Evolutionary conservation across 495 filamentous ascomycete species (phyloP).

Genomic region (Bathelium albidoporum): DNA sequence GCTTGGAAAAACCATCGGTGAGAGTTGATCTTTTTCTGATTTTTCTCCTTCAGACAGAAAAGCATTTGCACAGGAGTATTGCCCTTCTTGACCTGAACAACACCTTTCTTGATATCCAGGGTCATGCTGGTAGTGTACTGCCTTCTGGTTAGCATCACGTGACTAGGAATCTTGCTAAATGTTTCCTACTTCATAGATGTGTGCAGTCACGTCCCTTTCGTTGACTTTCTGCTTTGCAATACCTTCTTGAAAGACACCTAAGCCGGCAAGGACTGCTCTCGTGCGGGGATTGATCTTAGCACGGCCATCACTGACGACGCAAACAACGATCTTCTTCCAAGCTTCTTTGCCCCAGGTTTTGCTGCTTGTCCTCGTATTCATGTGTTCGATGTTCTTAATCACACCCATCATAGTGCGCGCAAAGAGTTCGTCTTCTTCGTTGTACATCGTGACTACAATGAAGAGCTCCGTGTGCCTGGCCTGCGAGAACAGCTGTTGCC

Average conservation of each 20-base stretch:
- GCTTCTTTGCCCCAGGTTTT: slow-evolving; percentile 98
- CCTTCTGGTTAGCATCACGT: background rate
- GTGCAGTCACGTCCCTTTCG: slow-evolving; percentile 90
- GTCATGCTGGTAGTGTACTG: slow-evolving; percentile 87
- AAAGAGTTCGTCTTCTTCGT: slow-evolving; percentile 95
- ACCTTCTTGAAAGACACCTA: slow-evolving; percentile 96
- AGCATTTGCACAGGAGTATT: slow-evolving; percentile 89
- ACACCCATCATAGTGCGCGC: slow-evolving; percentile 95
- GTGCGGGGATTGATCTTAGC: slow-evolving; percentile 95
- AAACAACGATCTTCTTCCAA: slow-evolving; percentile 99
- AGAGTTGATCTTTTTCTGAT: slow-evolving; percentile 99
- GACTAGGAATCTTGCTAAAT: background rate
- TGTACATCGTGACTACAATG: slow-evolving; percentile 98
- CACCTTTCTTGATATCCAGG: slow-evolving; percentile 75
- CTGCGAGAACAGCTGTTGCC: slow-evolving; percentile 89
- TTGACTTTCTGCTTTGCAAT: slow-evolving; percentile 99
- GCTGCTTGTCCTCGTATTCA: slow-evolving; percentile 81
- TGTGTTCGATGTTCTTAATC: slow-evolving; percentile 95
- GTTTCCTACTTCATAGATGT: slow-evolving; percentile 70
- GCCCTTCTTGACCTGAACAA: slow-evolving; percentile 66
- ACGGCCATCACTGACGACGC: slow-evolving; percentile 95
- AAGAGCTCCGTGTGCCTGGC: slow-evolving; percentile 91
- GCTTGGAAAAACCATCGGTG: slow-evolving; percentile 99
- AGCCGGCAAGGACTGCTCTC: slow-evolving; percentile 75
- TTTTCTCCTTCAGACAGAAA: slow-evolving; percentile 99